Evolutionary conservation across 2,329 filamentous ascomycete genomes (phyloP), one percentile per base, ranked within the genome.

Genomic region (Didymellaceae sp.): DNA sequence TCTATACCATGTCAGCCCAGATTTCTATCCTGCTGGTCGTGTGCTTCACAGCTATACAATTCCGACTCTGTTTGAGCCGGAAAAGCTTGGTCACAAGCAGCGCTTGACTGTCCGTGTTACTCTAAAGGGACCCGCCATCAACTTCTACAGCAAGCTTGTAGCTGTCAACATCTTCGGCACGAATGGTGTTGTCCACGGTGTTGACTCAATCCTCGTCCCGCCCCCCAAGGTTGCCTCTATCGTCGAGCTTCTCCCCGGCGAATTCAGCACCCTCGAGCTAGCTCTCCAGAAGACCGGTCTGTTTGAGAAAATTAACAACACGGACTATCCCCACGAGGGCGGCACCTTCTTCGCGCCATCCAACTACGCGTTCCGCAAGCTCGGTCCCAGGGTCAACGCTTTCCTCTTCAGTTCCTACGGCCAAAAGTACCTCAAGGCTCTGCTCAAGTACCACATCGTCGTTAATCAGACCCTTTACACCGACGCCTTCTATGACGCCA

Each of bases 341-440:
- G 85, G 85, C 30, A 96, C 91, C 2, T 69, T 94, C 54, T 95
- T 96, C 64, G 89, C 88, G 0, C 91, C 92, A 0, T 84, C 82
- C 35, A 96, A 97, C 79, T 76, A 74, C 4, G 92, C 91, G n/a
- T 96, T 93, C 77, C 68, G 81, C 62, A 83, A 83, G 58, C 85
- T 97, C 1, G 90, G 91, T 0, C 81, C 83, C 1, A 79, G 72
- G 46, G 83, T 87, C 63, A 95, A 93, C 67, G 89, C 86, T 17
- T 97, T 96, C 80, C 79, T 97, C 4, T 97, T 97, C 80, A 89
- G 87, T 51, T 78, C 83, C 21, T 82, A 80, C 43, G 92, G 92
- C 1, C 78, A 82, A 57, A 86, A 86, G 71, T 96, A 90, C 68
- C 82, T 97, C 14, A 85, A 83, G 58, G 90, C 90, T 0, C 77